A percentile compares a stretch with the other conserved stretches of the same genome.
These are phyloP conservation scores for Neoboletus brunneissimus DNA, from an alignment of 768 basidiomycete species.

Conservation along the genomic window DNA sequence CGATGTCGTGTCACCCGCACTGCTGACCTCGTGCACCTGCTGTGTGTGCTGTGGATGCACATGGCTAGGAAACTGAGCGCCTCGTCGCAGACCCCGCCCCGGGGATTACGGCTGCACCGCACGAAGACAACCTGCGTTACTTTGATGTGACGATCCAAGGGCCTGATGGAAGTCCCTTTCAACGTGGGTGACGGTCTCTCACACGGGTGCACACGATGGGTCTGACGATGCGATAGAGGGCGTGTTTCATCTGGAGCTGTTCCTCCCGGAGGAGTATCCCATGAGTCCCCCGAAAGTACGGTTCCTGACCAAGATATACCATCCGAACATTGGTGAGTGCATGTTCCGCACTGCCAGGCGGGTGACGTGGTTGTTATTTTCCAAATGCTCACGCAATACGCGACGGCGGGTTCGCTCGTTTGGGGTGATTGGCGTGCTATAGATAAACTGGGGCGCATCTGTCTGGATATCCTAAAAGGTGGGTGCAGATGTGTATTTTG, in stretches of 20 bases:
- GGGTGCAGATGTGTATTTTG: conserved; percentile 18
- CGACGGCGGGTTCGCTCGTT: conserved; percentile 7
- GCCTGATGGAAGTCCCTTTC: conserved; percentile 91
- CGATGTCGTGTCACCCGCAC: conserved; percentile 18
- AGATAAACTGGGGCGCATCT: conserved; percentile 99
- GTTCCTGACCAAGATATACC: conserved; percentile 97
- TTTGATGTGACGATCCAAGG: conserved; percentile 98
- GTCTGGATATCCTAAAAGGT: conserved; percentile 97
- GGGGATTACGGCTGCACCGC: conserved; percentile 91
- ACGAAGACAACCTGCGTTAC: conserved; percentile 97
- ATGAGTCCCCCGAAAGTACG: conserved; percentile 99
- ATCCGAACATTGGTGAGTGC: conserved; percentile 93
- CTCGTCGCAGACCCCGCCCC: conserved; percentile 96
- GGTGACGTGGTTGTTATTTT: conserved; percentile 13
- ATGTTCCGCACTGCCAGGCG: not conserved
- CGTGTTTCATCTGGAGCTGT: conserved; percentile 92
- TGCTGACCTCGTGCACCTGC: conserved; percentile 19
- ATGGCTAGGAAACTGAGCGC: conserved; percentile 87
- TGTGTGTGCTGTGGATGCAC: conserved; percentile 11
- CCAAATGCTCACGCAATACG: conserved; percentile 23
- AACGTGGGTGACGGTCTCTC: conserved; percentile 49
- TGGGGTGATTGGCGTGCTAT: not conserved
- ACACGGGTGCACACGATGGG: not conserved
- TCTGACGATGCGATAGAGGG: conserved; percentile 57
- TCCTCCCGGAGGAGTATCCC: conserved; percentile 98